phyloP scores from a whole-genome alignment of 208 protist species.

The Acanthamoeba royreba region DNA sequence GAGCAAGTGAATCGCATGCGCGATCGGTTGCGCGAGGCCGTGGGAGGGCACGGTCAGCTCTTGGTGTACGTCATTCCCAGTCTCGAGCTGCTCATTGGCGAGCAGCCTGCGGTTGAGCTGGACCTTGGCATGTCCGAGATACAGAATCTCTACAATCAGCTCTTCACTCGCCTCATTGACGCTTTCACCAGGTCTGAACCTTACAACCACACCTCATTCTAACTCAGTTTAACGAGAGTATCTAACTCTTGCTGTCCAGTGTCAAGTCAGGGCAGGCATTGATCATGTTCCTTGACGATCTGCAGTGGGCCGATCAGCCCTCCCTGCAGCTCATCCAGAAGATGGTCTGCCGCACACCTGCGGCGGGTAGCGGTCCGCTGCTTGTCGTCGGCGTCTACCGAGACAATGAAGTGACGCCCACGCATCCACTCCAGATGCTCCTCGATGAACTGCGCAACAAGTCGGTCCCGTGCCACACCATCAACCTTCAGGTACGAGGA shows the following conservation, averaged over 20 bases:
- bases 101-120: neutral
- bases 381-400: constrained; percentile 8
- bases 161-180: neutral
- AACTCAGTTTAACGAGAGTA: too few relatives aligned
- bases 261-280: neutral
- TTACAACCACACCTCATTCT: too few relatives aligned
- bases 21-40: neutral
- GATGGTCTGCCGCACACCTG: neutral
- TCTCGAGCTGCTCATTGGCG: constrained; percentile 4
- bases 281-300: constrained; percentile 37
- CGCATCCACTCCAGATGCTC: neutral
- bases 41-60: neutral
- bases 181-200: neutral
- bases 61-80: constrained; percentile 25
- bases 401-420: constrained; percentile 14
- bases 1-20: neutral
- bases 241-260: too few relatives aligned
- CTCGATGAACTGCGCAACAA: neutral
- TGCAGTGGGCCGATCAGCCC: constrained; percentile 39
- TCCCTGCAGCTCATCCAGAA: neutral
- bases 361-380: neutral
- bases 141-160: constrained; percentile 34
- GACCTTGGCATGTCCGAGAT: constrained; percentile 37
- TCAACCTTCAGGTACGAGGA: neutral
- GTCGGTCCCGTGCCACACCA: neutral